phyloP scores from a whole-genome alignment of 176 grass and related monocot genomes.

The Chloris gayana region DNA sequence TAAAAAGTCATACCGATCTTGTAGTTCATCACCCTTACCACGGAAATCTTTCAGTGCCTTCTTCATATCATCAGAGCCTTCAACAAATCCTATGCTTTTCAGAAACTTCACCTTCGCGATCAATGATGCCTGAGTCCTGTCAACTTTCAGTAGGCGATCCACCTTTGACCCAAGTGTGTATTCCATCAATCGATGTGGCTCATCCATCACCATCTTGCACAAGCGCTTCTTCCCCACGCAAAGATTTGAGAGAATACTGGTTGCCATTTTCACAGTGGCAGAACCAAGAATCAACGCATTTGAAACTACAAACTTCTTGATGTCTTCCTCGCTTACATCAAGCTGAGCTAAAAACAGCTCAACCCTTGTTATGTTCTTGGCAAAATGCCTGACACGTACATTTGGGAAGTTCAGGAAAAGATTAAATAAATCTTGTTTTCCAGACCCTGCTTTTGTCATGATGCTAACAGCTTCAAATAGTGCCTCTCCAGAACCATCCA shows the following conservation, averaged over 20 bases:
- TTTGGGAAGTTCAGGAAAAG: slow-evolving; percentile 64
- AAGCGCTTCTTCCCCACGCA: slow-evolving; percentile 47
- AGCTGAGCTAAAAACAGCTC: slow-evolving; percentile 47
- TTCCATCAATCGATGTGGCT: slow-evolving; percentile 49
- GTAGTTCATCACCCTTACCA: slow-evolving; percentile 67
- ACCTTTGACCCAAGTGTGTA: slow-evolving; percentile 54
- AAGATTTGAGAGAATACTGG: slow-evolving; percentile 50
- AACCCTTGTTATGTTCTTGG: slow-evolving; percentile 42
- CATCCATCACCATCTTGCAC: slow-evolving; percentile 55
- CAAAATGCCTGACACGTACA: slow-evolving; percentile 36
- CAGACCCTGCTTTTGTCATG: slow-evolving; percentile 55
- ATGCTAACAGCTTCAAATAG: slow-evolving; percentile 43
- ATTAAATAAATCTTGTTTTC: slow-evolving; percentile 49
- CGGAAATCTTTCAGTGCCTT: slow-evolving; percentile 59
- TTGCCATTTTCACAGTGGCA: slow-evolving; percentile 44
- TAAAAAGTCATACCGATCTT: slow-evolving; percentile 58
- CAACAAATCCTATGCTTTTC: slow-evolving; percentile 53
- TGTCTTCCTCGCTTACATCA: slow-evolving; percentile 38
- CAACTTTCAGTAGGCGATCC: slow-evolving; percentile 23
- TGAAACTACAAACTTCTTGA: slow-evolving; percentile 53
- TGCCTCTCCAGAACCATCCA: slow-evolving; percentile 64
- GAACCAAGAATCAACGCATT: slow-evolving; percentile 54
- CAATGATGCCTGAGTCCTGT: slow-evolving; percentile 28
- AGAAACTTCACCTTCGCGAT: slow-evolving; percentile 52
- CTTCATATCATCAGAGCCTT: slow-evolving; percentile 55